phyloP scores from a whole-genome alignment of 208 protist species.

The Leishmania guyanensis region DNA sequence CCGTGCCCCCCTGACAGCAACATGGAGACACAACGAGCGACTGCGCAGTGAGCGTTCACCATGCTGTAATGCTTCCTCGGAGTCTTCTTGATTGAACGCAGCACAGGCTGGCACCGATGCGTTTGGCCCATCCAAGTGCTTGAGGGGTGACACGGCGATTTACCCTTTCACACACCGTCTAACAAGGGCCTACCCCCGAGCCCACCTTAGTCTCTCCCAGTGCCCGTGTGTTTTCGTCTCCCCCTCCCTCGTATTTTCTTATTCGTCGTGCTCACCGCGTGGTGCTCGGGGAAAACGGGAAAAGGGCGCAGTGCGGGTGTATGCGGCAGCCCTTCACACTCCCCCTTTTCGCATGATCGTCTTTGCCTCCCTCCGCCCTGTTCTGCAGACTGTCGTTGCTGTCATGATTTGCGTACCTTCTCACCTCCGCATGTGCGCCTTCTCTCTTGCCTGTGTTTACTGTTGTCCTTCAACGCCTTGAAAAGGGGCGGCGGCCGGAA shows the following conservation, averaged over 20 bases:
- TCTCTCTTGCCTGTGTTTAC: not conserved
- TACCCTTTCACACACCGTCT: not conserved
- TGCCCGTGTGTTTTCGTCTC: not conserved
- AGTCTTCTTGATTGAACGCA: not conserved
- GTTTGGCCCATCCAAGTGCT: not conserved
- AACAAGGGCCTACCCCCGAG: not conserved
- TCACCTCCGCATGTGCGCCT: not conserved
- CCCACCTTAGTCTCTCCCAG: not conserved
- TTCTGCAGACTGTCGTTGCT: not conserved
- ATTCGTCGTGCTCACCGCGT: not conserved
- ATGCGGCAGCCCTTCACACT: not conserved
- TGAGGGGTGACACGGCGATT: not conserved
- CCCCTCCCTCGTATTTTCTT: not conserved
- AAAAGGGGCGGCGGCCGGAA: not conserved
- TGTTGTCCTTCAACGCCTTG: not conserved
- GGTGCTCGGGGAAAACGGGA: not conserved
- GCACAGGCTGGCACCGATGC: not conserved
- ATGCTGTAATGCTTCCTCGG: not conserved
- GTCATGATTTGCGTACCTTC: not conserved
- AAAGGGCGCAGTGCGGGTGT: not conserved
- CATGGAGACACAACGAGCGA: not conserved
- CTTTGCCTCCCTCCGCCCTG: not conserved
- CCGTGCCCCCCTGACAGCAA: constrained; percentile 9
- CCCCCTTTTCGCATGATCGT: not conserved
- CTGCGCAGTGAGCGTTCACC: not conserved